Evolutionary conservation across 164 flowering plant species (phyloP), one percentile per base, ranked within the genome.

Genomic region (Santalum album): DNA sequence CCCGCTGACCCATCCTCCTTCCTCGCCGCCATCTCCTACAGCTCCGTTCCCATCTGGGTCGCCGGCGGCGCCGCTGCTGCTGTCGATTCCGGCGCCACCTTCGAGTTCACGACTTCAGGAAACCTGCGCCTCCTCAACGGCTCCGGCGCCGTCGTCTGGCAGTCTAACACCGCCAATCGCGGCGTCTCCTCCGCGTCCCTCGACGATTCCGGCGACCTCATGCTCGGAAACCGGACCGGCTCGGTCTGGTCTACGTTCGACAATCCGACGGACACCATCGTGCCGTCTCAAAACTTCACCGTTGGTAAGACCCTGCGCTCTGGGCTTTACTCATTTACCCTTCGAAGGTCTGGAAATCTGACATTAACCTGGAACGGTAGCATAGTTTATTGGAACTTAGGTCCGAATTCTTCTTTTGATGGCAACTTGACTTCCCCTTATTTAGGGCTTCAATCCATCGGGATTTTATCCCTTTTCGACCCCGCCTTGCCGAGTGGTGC

Each of bases 231-330:
- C 60, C 60, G 69, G 16, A 53, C 64, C 15, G 56, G 9, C 20
- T 1, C 65, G 7, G 70, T 78, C 12, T 82, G 88, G 85, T 70
- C 81, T 7, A 48, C 66, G n/a, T 82, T 82, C 46, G 75, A 74
- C 21, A 17, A 78, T 58, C 88, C 88, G 0, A 72, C 81, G 25
- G 82, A 82, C 49, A 67, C 81, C 2, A 53, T 82, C 25, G 65
- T 82, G 17, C 79, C 81, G 1, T 10, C 56, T 0, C 83, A 74
- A 65, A 74, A 69, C 58, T 70, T 82, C 56, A 63, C 69, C 1
- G 57, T 29, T 3, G 63, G 53, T 16, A 61, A 51, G 25, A 39
- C 43, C 44, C 56, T 79, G 53, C 48, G 56, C 40, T 68, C 69
- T 69, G 88, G 83, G 60, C 21, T 23, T 15, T 82, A 78, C 64